Base-by-base conservation (phyloP, 768 basidiomycete genomes). In the Russula brevipes region DNA sequence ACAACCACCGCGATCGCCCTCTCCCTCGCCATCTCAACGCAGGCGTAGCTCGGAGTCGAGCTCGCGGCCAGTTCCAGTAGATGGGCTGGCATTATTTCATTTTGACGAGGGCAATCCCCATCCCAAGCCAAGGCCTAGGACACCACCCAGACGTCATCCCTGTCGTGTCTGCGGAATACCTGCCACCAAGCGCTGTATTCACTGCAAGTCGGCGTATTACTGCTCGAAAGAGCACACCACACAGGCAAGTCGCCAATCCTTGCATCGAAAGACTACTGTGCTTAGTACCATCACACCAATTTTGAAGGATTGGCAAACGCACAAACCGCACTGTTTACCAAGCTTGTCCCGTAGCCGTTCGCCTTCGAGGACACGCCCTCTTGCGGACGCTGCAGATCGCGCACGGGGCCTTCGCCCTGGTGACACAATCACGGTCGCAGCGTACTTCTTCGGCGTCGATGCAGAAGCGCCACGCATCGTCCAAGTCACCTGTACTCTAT, bases 131-230 rank as follows among this genome's bases (percentile, higher is more conserved):
- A n/a, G 33, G 9, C 24, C 54, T 2, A 55, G 35, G n/a, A 44
- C 63, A 9, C 54, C 63, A 31, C 54, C 58, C 35, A 54, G 54
- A 50, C 58, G 59, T 24, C 63, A 50, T 39, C 63, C 63, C 11
- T 64, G 63, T 36, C 63, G 63, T 7, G 54, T 64, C 54, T 64
- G 63, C 42, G 63, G 63, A 50, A 59, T 56, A 16, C 63, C 58
- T 10, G 49, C 54, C 42, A 51, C 49, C 35, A 64, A 51, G 47
- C 63, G 63, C 24, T 64, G 63, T 47, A 54, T 44, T 47, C 58
- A 54, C 47, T 64, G 63, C n/a, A 60, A 45, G 47, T 64, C 63
- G 8, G 63, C 38, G 24, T 64, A 64, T 39, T 64, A 64, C 41
- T 64, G 63, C 42, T 64, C 63, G 8, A 44, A 42, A 49, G 63